These are phyloP conservation scores for Pseudonectria foliicola DNA, from an alignment of 2,329 filamentous ascomycete genomes.

Conservation along the genomic window DNA sequence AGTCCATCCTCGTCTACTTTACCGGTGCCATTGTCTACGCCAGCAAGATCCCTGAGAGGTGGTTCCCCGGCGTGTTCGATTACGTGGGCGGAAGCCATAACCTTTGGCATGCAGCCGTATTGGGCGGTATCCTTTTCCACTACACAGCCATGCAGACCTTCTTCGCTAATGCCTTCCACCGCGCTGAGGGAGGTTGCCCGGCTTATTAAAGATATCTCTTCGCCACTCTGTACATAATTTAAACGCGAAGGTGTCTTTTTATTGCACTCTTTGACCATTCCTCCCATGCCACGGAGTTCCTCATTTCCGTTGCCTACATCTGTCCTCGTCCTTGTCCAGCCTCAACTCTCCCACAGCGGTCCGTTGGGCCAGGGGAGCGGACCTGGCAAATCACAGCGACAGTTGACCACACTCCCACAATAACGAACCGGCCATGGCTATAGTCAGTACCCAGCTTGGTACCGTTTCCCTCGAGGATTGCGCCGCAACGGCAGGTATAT, in stretches of 20 bases:
- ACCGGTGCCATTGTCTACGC: conserved; percentile 81
- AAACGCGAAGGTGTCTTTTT: conserved; percentile 1
- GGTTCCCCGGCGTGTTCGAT: conserved; percentile 88
- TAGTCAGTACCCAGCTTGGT: neutral
- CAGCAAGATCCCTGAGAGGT: conserved; percentile 86
- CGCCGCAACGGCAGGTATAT: neutral
- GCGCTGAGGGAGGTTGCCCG: conserved; percentile 55
- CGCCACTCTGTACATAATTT: neutral
- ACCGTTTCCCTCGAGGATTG: neutral
- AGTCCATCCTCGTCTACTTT: conserved; percentile 82
- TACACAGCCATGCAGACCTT: conserved; percentile 95
- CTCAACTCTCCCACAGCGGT: too few species aligned
- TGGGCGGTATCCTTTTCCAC: conserved; percentile 95
- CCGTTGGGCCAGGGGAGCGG: neutral
- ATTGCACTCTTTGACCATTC: neutral
- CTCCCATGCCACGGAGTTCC: too few species aligned
- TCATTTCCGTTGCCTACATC: too few species aligned
- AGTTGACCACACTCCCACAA: neutral
- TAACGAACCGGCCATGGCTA: neutral
- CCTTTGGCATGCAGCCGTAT: conserved; percentile 90
- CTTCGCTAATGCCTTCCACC: conserved; percentile 69
- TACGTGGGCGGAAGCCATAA: conserved; percentile 95
- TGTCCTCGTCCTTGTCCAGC: too few species aligned
- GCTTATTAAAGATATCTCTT: conserved; percentile 32
- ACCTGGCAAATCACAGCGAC: neutral